Base-by-base conservation (phyloP, 768 basidiomycete species). In the Russula griseocarnosa region DNA sequence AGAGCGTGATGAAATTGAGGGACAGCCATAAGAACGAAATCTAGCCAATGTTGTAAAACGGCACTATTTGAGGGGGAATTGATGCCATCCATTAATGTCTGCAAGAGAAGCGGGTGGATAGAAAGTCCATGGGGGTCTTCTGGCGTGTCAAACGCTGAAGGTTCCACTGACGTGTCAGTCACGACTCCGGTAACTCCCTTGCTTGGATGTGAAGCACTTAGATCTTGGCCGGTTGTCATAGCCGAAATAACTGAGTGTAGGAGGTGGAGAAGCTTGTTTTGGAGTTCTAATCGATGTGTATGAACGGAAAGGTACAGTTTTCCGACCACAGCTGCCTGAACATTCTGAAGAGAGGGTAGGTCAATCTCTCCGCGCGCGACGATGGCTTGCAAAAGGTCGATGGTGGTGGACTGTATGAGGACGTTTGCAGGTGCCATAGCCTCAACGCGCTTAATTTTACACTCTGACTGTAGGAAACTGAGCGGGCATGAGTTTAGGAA, bases 21-120 rank as follows among this genome's bases (percentile, higher is more conserved):
- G 20, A 95, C 77, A 1, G 93, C 91, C 86, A 92, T 91, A 59
- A 96, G 81, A 63, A 98, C 81, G 73, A 99, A 98, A 72, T 98
- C 96, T 30, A 98, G 80, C 96, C 96, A 98, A 69, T 97, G 92
- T 70, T 97, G 95, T 34, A 96, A 74, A 28, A 96, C 82, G 1
- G 92, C 81, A 32, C 87, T 84, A 74, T 96, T 97, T 34, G 81
- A 74, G 11, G 80, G 76, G 5, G 78, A 73, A 13, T 86, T 78
- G 53, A 98, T 84, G 3, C 92, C 96, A 71, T 96, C 92, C 20
- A 88, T 78, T 24, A 98, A 77, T 0, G 88, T 86, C 68, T 89
- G 90, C 0, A 88, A 81, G 30, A 97, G 75, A 49, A 93, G 81
- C 0, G 89, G 83, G 69, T 88, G 90, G 55, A 89, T 74, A 11